Conservation (phyloP, 805 yeast genomes). For the Torulaspora delbrueckii region DNA sequence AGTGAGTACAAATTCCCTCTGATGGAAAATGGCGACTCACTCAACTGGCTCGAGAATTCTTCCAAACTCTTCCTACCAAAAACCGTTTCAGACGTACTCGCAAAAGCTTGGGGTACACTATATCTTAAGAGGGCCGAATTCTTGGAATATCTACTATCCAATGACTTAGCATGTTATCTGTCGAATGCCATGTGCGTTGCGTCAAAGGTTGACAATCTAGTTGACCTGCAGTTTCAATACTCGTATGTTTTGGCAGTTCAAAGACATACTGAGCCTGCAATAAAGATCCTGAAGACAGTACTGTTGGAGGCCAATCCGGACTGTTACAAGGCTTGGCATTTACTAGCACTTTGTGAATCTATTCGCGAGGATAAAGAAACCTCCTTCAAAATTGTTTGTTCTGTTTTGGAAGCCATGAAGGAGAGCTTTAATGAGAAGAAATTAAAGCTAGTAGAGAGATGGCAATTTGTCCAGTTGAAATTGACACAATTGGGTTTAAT, state of each 20-base stretch:
- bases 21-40: constrained; percentile 16
- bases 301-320: constrained; percentile 50
- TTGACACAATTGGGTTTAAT: constrained; percentile 69
- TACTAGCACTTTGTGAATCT: constrained; percentile 59
- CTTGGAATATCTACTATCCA: constrained; percentile 16
- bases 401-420: constrained; percentile 45
- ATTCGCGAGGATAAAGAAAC: constrained; percentile 53
- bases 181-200: constrained; percentile 27
- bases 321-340: constrained; percentile 60
- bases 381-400: constrained; percentile 52
- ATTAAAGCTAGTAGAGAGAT: constrained; percentile 28
- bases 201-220: constrained; percentile 5
- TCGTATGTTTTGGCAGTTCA: constrained; percentile 45
- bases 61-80: constrained; percentile 21
- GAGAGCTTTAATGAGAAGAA: constrained; percentile 20
- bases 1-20: constrained; percentile 16
- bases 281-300: constrained; percentile 43
- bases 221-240: constrained; percentile 39
- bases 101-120: constrained; percentile 26
- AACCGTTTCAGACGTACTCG: constrained; percentile 14
- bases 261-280: constrained; percentile 41
- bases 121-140: constrained; percentile 17
- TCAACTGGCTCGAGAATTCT: constrained; percentile 22
- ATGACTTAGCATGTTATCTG: constrained; percentile 18
- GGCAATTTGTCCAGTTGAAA: constrained; percentile 61